A percentile compares a stretch with the other conserved stretches of the same genome.
Evolutionary conservation across 2,329 filamentous ascomycete species (phyloP).

Genomic region (Colletotrichum euphorbiae): DNA sequence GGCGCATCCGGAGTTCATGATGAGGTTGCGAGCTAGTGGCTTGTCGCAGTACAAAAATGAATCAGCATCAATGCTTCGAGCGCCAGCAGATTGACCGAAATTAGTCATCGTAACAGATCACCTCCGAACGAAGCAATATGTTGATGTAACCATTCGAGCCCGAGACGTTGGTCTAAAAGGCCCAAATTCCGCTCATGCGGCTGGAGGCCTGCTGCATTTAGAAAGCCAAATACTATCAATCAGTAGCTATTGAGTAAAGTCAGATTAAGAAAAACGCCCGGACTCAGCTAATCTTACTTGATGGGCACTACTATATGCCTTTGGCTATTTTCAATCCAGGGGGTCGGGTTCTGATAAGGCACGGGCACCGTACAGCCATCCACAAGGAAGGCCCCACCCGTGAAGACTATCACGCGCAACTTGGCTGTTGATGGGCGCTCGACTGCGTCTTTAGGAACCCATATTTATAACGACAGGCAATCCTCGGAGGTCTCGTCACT

Average conservation of each 20-base stretch:
- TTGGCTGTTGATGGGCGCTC: background rate
- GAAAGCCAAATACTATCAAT: slow-evolving; percentile 46
- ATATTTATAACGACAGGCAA: background rate
- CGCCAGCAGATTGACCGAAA: background rate
- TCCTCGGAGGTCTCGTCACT: slow-evolving; percentile 13
- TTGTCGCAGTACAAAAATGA: background rate
- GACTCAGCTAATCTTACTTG: background rate
- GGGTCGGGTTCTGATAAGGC: slow-evolving; percentile 43
- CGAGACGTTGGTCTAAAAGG: background rate
- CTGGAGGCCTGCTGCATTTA: slow-evolving; percentile 44
- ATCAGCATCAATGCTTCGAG: slow-evolving; percentile 1
- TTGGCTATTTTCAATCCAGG: slow-evolving; percentile 44
- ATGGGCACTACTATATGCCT: slow-evolving; percentile 45
- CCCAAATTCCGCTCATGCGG: background rate
- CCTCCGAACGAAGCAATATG: background rate
- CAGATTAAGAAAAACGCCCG: background rate
- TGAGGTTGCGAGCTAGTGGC: background rate
- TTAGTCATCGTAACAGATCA: background rate
- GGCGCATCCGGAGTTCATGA: background rate
- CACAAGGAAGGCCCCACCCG: slow-evolving; percentile 43
- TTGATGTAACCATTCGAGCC: background rate
- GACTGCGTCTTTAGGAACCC: background rate
- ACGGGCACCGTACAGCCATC: slow-evolving; percentile 44
- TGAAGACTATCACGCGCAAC: slow-evolving; percentile 12
- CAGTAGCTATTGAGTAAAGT: slow-evolving; percentile 42